Evolutionary conservation across 1,139 yeast species (phyloP).

Genomic region (Nematodospora anomalae): DNA sequence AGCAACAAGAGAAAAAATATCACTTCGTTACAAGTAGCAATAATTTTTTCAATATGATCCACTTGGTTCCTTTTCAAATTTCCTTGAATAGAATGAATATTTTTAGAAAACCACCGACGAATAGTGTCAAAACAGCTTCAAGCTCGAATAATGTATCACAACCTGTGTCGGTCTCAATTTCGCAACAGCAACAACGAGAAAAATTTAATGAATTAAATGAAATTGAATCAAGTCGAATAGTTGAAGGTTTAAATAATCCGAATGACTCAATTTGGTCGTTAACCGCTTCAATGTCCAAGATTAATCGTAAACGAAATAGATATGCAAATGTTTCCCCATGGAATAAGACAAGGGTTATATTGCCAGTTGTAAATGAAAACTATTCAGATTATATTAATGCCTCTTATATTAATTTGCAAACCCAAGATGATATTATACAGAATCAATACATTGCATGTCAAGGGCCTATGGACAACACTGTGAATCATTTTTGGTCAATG

Average conservation of each 20-base stretch:
- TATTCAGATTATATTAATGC: conserved; percentile 44
- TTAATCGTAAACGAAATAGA: conserved; percentile 29
- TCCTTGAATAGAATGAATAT: conserved; percentile 11
- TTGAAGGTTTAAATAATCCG: conserved; percentile 19
- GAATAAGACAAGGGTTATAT: conserved; percentile 35
- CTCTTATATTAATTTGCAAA: conserved; percentile 26
- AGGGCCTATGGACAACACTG: conserved; percentile 66
- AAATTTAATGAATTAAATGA: conserved; percentile 18
- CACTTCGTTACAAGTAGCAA: neutral
- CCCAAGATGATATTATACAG: conserved; percentile 4
- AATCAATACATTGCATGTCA: conserved; percentile 42
- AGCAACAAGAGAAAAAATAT: neutral
- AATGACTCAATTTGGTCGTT: conserved; percentile 25
- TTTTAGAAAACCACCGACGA: conserved; percentile 11
- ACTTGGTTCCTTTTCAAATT: neutral
- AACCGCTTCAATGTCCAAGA: conserved; percentile 22
- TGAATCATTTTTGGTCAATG: conserved; percentile 86
- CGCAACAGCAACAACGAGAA: conserved; percentile 14
- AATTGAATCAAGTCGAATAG: conserved; percentile 19
- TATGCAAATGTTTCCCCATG: conserved; percentile 47
- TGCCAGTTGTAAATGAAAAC: conserved; percentile 21
- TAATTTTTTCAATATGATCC: neutral
- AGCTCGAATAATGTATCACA: conserved; percentile 3
- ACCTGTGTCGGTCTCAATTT: conserved; percentile 3
- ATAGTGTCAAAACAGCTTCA: conserved; percentile 3